Percentiles rank a stretch among this genome's conserved stretches.
phyloP scores from a whole-genome alignment of 2,329 filamentous ascomycete species.

The Talaromyces sp. region DNA sequence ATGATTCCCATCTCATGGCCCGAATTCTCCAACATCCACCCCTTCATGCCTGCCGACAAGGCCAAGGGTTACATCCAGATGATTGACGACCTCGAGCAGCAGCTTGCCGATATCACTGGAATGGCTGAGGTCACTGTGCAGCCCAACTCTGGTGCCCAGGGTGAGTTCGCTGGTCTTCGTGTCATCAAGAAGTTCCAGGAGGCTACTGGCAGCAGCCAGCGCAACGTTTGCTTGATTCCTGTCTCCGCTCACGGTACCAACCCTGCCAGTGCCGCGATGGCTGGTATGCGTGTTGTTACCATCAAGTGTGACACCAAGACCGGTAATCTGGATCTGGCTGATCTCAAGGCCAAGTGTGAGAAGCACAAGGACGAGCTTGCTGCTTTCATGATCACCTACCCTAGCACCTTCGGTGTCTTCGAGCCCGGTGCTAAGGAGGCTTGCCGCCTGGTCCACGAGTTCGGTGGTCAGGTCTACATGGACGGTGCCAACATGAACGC shows the following conservation, averaged over 20 bases:
- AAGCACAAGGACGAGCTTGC: slow-evolving; percentile 83
- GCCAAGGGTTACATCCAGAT: slow-evolving; percentile 70
- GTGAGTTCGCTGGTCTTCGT: slow-evolving; percentile 87
- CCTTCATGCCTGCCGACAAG: slow-evolving; percentile 68
- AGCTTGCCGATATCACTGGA: slow-evolving; percentile 81
- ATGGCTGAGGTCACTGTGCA: slow-evolving; percentile 90
- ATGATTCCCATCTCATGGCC: slow-evolving; percentile 84
- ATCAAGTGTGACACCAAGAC: slow-evolving; percentile 87
- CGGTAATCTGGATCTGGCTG: slow-evolving; percentile 84
- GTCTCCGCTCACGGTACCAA: slow-evolving; percentile 96
- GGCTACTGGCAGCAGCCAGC: slow-evolving; percentile 63
- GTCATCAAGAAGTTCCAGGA: slow-evolving; percentile 85
- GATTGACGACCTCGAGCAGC: slow-evolving; percentile 71
- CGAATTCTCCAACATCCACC: slow-evolving; percentile 78
- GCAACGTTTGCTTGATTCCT: slow-evolving; percentile 91
- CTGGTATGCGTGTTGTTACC: slow-evolving; percentile 89
- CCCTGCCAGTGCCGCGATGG: slow-evolving; percentile 92
- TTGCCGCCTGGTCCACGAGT: slow-evolving; percentile 79
- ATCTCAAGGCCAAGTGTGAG: slow-evolving; percentile 85
- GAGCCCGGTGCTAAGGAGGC: slow-evolving; percentile 86
- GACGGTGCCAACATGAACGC: slow-evolving; percentile 99
- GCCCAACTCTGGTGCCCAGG: slow-evolving; percentile 94
- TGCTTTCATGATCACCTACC: slow-evolving; percentile 97
- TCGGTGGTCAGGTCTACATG: slow-evolving; percentile 97
- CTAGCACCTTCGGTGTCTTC: slow-evolving; percentile 92